Evolutionary conservation across 2,329 filamentous ascomycete species (phyloP), one percentile per base, ranked within the genome.

Genomic region (Cercospora sp.): DNA sequence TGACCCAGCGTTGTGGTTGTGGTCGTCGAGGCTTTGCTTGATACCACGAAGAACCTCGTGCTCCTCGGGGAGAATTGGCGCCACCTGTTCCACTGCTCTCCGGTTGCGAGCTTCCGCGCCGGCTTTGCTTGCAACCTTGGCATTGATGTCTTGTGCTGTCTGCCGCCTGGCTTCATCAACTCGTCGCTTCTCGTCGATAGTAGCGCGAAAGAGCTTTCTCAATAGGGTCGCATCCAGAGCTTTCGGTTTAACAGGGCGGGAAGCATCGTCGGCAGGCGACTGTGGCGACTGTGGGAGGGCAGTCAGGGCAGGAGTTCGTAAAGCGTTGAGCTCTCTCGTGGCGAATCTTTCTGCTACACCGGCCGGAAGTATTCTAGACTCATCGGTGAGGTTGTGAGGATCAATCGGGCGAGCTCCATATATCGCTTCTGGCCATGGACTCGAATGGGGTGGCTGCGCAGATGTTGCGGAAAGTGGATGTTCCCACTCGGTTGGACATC

Each of bases 401-500:
- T 59, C 33, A 6, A 58, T 58, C 9, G 62, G 53, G 20, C 51
- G 62, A 28, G 16, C 31, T n/a, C 20, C 16, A 16, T n/a, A 26
- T 20, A 16, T 42, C 10, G 31, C 8, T 9, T 42, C 51, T 10
- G 62, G 33, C 51, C 33, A 45, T 2, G 36, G 20, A 42, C n/a
- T 31, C 9, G 30, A 31, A 26, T 39, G 13, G 18, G 16, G 31
- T 10, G 33, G 53, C 39, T 53, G 26, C 10, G 16, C 63, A 5
- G 12, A 57, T 33, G 26, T 20, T 33, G 51, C 33, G 3, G 59
- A 53, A 26, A 55, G n/a, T 51, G 69, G 26, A 8, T 31, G 62
- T 10, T 64, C 33, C 69, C 70, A 72, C 31, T 73, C 64, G 10
- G 71, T 73, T 2, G 72, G 71, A 60, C 70, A 71, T 45, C 73